Evolutionary conservation across 495 filamentous ascomycete species (phyloP).

Genomic region (Elaphomyces granulatus): DNA sequence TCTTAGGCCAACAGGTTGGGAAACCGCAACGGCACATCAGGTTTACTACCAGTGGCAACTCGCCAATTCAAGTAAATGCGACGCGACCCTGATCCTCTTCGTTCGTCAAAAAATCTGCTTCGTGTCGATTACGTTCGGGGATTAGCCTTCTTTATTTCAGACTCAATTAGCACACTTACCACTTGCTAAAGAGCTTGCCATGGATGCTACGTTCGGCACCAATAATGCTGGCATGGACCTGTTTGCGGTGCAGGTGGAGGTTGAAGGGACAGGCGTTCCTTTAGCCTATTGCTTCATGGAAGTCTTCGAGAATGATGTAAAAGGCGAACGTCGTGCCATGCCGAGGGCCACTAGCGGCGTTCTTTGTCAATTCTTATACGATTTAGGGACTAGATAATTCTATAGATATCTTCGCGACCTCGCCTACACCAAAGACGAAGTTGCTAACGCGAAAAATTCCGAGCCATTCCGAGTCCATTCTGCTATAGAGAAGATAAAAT

Average conservation of each 20-base stretch:
- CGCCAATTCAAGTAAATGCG: constrained; percentile 2
- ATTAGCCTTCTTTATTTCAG: constrained; percentile 2
- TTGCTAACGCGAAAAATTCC: too few species aligned
- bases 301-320: too few species aligned
- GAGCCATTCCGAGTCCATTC: too few species aligned
- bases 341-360: too few species aligned
- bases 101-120: background rate
- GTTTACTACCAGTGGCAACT: constrained; percentile 3
- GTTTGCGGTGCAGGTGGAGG: background rate
- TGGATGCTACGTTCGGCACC: constrained; percentile 3
- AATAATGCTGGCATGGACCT: constrained; percentile 3
- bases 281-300: too few species aligned
- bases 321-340: too few species aligned
- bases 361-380: too few species aligned
- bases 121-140: background rate
- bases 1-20: too few species aligned
- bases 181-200: background rate
- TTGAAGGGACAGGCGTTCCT: background rate
- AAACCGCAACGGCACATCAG: background rate
- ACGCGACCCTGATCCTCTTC: background rate
- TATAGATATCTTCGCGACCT: too few species aligned
- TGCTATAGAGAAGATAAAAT: too few species aligned
- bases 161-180: background rate
- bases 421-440: too few species aligned
- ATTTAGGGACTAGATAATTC: too few species aligned